Evolutionary conservation across 2,329 filamentous ascomycete species (phyloP), one percentile per base, ranked within the genome.

Genomic region (Aaosphaeria arxii): DNA sequence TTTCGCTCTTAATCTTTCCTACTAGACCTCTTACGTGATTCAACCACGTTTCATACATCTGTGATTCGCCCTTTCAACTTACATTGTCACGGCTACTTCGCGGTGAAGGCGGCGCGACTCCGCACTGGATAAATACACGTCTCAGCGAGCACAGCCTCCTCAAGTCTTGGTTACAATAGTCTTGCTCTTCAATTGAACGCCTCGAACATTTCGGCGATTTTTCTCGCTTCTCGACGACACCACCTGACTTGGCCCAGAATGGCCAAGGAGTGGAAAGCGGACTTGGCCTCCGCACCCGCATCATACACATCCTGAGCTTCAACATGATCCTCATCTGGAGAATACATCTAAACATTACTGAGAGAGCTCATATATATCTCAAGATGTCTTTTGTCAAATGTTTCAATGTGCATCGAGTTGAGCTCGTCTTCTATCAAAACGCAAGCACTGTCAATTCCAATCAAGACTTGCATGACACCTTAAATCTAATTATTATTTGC

Each of bases 121-220:
- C 33, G 33, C 33, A 36, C 33, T 36, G 9, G n/a, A 36, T 9
- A 36, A n/a, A 36, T n/a, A 45, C 30, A 40, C 36, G n/a, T 55
- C 49, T 53, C 49, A 54, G 49, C 33, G 47, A 45, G 49, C 54
- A 57, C 52, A 55, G 56, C 54, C 56, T 48, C 56, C 47, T 56
- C 53, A 45, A 42, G 30, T 47, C 33, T 41, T 33, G 6, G 31
- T 46, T 35, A 30, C 17, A 24, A 24, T 24, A 24, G 17, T 24
- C 17, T 24, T 24, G 17, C 17, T 24, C 17, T 24, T 24, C 17
- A 24, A 24, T 24, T 2, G 17, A 24, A 24, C 17, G 17, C 17
- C 17, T 24, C 17, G 17, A 24, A 24, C 17, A 24, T 24, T 24
- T 24, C 17, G 17, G 17, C 17, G 17, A 24, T 24, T 24, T 24